A percentile compares a stretch with the other conserved stretches of the same genome.
Evolutionary conservation across 208 protist species (phyloP).

Genomic region (Acanthamoeba triangularis): DNA sequence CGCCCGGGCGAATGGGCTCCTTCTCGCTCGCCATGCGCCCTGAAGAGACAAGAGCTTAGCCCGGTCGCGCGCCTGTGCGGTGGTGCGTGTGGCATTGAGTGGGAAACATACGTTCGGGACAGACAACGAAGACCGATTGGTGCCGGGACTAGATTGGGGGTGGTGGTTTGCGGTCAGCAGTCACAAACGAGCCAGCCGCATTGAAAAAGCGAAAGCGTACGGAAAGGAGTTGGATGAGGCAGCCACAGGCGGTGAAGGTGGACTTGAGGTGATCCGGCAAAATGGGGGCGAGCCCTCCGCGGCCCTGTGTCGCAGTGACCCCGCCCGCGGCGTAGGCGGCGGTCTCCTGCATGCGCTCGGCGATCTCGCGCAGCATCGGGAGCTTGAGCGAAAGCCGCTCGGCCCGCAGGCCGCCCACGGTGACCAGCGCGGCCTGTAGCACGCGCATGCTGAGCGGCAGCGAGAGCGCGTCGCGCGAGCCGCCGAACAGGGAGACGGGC

Average conservation of each 20-base stretch:
- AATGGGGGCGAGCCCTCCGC: not conserved
- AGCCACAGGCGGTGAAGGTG: not conserved
- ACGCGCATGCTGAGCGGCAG: constrained; percentile 11
- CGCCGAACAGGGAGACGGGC: not conserved
- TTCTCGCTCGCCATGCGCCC: not conserved
- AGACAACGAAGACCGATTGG: not conserved
- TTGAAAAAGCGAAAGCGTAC: not conserved
- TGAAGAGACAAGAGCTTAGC: not conserved
- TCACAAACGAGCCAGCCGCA: too few relatives aligned
- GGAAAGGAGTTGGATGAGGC: not conserved
- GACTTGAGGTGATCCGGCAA: not conserved
- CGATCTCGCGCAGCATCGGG: not conserved
- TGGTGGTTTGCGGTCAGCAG: too few relatives aligned
- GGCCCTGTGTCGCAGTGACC: not conserved
- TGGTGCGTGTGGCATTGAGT: too few relatives aligned
- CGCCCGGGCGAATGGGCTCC: not conserved
- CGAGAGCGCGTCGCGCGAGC: not conserved
- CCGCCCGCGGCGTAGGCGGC: not conserved
- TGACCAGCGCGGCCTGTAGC: not conserved
- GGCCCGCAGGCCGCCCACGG: constrained; percentile 11
- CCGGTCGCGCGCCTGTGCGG: too few relatives aligned
- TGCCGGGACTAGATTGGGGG: not conserved
- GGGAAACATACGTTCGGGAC: too few relatives aligned
- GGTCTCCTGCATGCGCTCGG: not conserved
- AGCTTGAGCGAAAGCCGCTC: constrained; percentile 23